phyloP scores from a whole-genome alignment of 2,329 filamentous ascomycete genomes.

The Thielaviopsis euricoi region DNA sequence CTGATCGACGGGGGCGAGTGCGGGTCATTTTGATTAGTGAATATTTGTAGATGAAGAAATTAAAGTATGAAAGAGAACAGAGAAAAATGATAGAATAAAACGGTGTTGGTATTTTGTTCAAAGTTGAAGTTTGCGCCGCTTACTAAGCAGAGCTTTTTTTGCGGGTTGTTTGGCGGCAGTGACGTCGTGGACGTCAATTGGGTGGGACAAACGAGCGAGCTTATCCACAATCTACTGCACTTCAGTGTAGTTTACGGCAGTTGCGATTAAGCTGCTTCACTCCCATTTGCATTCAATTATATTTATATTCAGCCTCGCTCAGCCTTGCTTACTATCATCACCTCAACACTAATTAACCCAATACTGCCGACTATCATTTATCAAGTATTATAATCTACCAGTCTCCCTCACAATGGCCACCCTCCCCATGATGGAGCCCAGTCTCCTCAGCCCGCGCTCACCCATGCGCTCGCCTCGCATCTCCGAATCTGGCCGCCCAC shows the following conservation, averaged over 20 bases:
- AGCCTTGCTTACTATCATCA: no score
- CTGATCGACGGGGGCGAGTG: background rate
- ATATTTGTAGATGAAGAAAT: no score
- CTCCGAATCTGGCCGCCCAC: slow-evolving; percentile 18
- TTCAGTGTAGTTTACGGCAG: no score
- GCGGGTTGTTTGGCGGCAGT: background rate
- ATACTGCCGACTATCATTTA: no score
- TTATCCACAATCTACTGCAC: background rate
- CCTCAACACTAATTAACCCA: no score
- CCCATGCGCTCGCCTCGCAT: slow-evolving; percentile 17
- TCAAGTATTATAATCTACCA: no score
- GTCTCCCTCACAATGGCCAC: slow-evolving; percentile 13
- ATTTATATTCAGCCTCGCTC: no score
- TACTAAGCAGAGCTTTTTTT: background rate
- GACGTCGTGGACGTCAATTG: background rate
- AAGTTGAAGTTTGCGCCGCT: background rate
- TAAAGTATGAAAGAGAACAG: no score
- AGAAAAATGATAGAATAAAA: no score
- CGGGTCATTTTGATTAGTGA: background rate
- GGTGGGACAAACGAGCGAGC: background rate
- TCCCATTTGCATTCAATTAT: no score
- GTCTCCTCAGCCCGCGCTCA: slow-evolving; percentile 9
- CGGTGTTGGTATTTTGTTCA: no score
- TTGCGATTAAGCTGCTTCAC: background rate
- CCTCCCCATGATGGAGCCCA: slow-evolving; percentile 9